These are phyloP conservation scores for Sporormia fimetaria DNA, from an alignment of 495 filamentous ascomycete species.

Conservation along the genomic window DNA sequence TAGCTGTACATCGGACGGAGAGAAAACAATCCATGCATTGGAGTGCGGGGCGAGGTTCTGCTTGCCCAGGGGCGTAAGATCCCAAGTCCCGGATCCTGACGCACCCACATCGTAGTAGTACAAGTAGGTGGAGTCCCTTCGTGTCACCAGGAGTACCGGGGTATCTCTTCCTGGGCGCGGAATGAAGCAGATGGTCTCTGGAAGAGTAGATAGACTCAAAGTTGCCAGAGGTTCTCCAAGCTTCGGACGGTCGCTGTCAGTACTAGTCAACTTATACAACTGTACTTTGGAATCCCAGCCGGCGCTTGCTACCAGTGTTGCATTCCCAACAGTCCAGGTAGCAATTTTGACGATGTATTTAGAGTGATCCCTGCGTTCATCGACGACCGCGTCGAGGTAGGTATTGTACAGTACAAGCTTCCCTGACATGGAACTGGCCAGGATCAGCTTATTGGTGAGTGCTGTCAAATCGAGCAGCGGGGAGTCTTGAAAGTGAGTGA, in stretches of 20 bases:
- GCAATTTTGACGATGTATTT: conserved; percentile 53
- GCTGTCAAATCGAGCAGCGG: conserved; percentile 45
- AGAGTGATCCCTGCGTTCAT: conserved; percentile 44
- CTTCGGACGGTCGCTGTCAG: not conserved
- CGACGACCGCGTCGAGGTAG: conserved; percentile 33
- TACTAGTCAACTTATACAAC: conserved; percentile 36
- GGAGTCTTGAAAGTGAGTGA: conserved; percentile 42
- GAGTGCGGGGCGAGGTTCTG: conserved; percentile 55
- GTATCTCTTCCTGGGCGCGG: conserved; percentile 36
- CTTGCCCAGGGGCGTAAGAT: conserved; percentile 33
- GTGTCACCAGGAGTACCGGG: conserved; percentile 43
- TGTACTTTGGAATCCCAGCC: conserved; percentile 54
- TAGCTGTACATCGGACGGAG: conserved; percentile 47
- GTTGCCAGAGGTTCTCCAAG: conserved; percentile 36
- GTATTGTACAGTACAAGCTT: conserved; percentile 39
- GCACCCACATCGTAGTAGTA: conserved; percentile 45
- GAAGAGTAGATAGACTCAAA: conserved; percentile 45
- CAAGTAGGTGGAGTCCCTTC: conserved; percentile 51
- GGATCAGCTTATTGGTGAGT: conserved; percentile 28
- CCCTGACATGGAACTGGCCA: conserved; percentile 56
- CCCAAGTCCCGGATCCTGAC: not conserved
- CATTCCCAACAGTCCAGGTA: conserved; percentile 29
- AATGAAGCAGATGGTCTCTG: conserved; percentile 50
- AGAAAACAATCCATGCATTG: conserved; percentile 55
- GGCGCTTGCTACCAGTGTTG: conserved; percentile 47